Percentiles rank a stretch among this genome's conserved stretches.
Evolutionary conservation across 208 protist genomes (phyloP).

Genomic region (Crithidia brevicula): DNA sequence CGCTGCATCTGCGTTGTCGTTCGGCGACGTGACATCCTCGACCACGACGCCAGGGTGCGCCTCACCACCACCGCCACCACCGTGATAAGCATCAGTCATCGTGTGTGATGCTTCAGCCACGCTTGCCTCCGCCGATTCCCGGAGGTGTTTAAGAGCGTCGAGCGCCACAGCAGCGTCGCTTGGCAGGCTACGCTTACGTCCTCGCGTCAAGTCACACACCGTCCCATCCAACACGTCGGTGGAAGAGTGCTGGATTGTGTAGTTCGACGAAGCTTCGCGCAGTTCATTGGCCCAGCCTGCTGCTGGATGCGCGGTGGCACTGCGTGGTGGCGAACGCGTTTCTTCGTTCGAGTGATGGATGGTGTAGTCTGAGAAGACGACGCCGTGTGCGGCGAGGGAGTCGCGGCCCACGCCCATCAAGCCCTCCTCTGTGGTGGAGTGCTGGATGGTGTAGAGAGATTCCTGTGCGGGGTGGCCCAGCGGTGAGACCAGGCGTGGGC

Average conservation of each 20-base stretch:
- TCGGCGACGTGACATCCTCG: no score
- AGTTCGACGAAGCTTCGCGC: no score
- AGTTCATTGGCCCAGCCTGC: no score
- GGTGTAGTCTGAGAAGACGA: neutral
- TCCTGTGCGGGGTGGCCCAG: neutral
- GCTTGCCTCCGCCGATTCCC: no score
- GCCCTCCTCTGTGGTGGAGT: conserved; percentile 4
- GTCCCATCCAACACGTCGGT: neutral
- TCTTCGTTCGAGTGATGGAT: neutral
- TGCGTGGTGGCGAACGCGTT: no score
- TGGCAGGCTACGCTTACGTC: neutral
- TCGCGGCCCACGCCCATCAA: neutral
- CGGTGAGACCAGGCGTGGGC: neutral
- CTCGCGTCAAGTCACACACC: neutral
- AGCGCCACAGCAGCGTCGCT: neutral
- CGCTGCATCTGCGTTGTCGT: no score
- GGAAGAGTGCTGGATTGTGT: neutral
- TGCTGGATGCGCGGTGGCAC: no score
- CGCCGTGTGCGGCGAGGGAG: neutral
- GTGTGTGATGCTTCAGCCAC: no score
- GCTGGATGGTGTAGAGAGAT: conserved; percentile 5
- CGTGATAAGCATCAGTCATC: no score
- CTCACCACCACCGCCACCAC: no score
- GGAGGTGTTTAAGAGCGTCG: no score
- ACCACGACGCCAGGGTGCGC: no score